Percentiles rank a stretch among this genome's conserved stretches.
Evolutionary conservation across 495 filamentous ascomycete species (phyloP).

Genomic region (Xylaria cubensis): DNA sequence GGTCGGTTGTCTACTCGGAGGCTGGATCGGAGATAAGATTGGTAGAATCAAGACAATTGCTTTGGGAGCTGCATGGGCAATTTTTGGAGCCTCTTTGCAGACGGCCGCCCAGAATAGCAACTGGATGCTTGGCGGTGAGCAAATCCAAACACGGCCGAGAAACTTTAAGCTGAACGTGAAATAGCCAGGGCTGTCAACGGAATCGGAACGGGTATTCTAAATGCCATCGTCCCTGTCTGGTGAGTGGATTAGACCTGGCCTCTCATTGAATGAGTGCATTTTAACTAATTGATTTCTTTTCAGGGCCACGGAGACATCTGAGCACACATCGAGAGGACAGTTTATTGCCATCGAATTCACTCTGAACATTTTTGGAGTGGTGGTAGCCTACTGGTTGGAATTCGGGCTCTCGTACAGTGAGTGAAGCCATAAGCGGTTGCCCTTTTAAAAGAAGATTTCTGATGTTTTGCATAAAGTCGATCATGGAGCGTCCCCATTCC

Average conservation of each 20-base stretch:
- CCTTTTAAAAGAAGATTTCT: neutral
- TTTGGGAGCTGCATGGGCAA: constrained; percentile 61
- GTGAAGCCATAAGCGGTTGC: neutral
- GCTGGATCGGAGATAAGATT: constrained; percentile 66
- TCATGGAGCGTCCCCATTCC: constrained; percentile 60
- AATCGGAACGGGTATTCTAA: constrained; percentile 75
- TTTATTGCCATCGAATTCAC: constrained; percentile 79
- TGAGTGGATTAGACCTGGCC: constrained; percentile 18
- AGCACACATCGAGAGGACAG: constrained; percentile 71
- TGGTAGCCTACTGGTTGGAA: constrained; percentile 76
- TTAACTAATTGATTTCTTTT: constrained; percentile 17
- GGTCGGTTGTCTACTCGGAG: constrained; percentile 64
- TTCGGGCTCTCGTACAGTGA: constrained; percentile 60
- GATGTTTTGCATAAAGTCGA: constrained; percentile 44
- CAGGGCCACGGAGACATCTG: constrained; percentile 68
- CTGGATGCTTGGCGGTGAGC: constrained; percentile 74
- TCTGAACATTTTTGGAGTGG: constrained; percentile 75
- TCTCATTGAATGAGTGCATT: neutral
- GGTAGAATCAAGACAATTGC: constrained; percentile 69
- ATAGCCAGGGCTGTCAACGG: constrained; percentile 69
- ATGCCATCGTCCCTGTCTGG: constrained; percentile 74
- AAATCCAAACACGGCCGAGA: too few species aligned
- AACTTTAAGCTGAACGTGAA: constrained; percentile 4
- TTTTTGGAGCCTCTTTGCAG: constrained; percentile 66
- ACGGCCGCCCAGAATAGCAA: constrained; percentile 66